Conservation (phyloP, 139 green algal species). For the Yamagishiella unicocca region DNA sequence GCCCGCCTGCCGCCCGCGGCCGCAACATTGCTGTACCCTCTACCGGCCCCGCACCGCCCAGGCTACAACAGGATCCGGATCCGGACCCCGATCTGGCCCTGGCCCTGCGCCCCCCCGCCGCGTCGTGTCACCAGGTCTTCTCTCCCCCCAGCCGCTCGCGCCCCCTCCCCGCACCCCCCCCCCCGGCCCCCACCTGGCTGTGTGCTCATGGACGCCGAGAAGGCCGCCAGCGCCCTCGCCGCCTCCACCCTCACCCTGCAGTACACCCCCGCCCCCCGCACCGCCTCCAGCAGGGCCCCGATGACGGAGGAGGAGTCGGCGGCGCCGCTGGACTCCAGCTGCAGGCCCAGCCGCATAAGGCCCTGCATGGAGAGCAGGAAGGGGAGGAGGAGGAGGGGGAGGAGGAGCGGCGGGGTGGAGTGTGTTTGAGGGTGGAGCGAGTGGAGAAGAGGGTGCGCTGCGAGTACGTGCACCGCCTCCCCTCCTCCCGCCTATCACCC, state of each 20-base stretch:
- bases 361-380: not conserved
- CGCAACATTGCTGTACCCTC: too few species aligned
- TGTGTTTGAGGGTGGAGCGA: not conserved
- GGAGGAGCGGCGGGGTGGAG: not conserved
- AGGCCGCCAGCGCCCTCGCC: slow-evolving; percentile 31
- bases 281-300: slow-evolving; percentile 25
- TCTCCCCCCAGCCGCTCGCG: not conserved
- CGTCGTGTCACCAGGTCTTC: too few species aligned
- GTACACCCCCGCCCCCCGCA: not conserved
- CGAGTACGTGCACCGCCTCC: not conserved
- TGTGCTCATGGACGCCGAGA: slow-evolving; percentile 40
- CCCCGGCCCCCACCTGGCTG: slow-evolving; percentile 20
- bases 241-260: slow-evolving; percentile 34
- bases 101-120: too few species aligned
- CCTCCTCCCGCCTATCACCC: not conserved
- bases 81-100: too few species aligned
- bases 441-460: not conserved
- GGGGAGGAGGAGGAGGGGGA: not conserved
- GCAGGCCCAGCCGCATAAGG: slow-evolving; percentile 35
- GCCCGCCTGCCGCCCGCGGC: too few species aligned
- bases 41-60: too few species aligned
- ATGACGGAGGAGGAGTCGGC: slow-evolving; percentile 46
- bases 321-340: slow-evolving; percentile 39
- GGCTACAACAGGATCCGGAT: too few species aligned
- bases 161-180: not conserved